phyloP scores from a whole-genome alignment of 169 alveolate species.

The Plasmodium coatneyi region DNA sequence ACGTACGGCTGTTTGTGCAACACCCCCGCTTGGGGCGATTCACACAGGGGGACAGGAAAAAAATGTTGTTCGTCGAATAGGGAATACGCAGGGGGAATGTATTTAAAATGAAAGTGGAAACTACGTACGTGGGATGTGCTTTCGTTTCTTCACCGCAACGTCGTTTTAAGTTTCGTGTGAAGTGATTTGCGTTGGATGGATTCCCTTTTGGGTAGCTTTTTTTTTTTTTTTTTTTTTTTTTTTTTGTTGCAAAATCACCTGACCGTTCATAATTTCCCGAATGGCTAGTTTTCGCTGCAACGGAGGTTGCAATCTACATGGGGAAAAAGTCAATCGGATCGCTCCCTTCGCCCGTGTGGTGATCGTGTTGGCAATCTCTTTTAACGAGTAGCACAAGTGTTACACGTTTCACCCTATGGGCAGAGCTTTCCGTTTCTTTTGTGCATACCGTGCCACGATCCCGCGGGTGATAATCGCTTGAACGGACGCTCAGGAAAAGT shows the following conservation, averaged over 20 bases:
- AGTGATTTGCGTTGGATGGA: neutral
- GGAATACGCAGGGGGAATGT: neutral
- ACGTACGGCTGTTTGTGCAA: neutral
- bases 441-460: neutral
- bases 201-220: neutral
- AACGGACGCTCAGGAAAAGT: neutral
- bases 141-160: neutral
- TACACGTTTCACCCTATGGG: neutral
- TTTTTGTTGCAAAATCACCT: neutral
- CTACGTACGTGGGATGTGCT: neutral
- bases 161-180: neutral
- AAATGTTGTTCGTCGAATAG: neutral
- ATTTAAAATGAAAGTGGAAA: neutral
- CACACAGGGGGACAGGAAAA: neutral
- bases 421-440: neutral
- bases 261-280: constrained; percentile 4
- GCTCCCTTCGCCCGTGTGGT: neutral
- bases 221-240: neutral
- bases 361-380: neutral
- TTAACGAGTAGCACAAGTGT: neutral
- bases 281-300: constrained; percentile 3
- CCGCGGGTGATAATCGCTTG: neutral
- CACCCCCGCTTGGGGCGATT: neutral
- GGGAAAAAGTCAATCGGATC: neutral
- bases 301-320: neutral